phyloP scores from a whole-genome alignment of 2,329 filamentous ascomycete genomes.

The Ophiostoma pallidulum region DNA sequence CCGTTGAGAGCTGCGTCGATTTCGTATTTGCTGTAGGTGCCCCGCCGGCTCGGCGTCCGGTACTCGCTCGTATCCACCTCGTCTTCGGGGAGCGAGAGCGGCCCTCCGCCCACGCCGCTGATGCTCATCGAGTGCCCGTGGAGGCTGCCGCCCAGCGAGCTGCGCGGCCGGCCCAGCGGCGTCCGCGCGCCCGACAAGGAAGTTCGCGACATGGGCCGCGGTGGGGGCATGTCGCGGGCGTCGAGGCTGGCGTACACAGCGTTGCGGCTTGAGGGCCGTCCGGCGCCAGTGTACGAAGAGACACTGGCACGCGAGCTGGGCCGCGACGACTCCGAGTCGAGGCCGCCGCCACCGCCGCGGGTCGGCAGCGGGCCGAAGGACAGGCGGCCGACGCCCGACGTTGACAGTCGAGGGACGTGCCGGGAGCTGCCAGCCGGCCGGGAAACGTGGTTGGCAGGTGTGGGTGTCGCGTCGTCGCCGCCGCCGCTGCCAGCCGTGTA shows the following conservation, averaged over 20 bases:
- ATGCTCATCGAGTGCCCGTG: conserved; percentile 50
- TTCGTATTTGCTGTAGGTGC: conserved; percentile 43
- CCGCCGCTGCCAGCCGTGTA: conserved; percentile 27
- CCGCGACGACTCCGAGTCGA: conserved; percentile 44
- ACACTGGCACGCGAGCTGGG: conserved; percentile 65
- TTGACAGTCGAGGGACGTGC: conserved; percentile 50
- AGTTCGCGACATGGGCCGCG: conserved; percentile 56
- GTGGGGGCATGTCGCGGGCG: conserved; percentile 35
- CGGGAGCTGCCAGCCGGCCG: conserved; percentile 21
- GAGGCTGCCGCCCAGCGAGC: conserved; percentile 57
- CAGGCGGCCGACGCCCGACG: conserved; percentile 52
- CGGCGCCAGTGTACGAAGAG: conserved; percentile 38
- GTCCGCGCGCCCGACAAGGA: conserved; percentile 53
- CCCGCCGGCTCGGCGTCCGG: conserved; percentile 46
- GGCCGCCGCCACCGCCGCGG: conserved; percentile 31
- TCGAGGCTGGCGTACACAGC: no score
- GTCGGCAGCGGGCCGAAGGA: conserved; percentile 53
- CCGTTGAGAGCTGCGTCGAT: conserved; percentile 27
- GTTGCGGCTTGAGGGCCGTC: conserved; percentile 43
- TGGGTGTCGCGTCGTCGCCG: conserved; percentile 43
- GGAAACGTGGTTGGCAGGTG: conserved; percentile 30
- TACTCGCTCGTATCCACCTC: conserved; percentile 33
- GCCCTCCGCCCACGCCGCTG: neutral
- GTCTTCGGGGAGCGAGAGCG: conserved; percentile 34
- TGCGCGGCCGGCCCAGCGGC: conserved; percentile 59